Evolutionary conservation across 2,329 filamentous ascomycete species (phyloP), one percentile per base, ranked within the genome.

Genomic region (Beauveria asiatica): DNA sequence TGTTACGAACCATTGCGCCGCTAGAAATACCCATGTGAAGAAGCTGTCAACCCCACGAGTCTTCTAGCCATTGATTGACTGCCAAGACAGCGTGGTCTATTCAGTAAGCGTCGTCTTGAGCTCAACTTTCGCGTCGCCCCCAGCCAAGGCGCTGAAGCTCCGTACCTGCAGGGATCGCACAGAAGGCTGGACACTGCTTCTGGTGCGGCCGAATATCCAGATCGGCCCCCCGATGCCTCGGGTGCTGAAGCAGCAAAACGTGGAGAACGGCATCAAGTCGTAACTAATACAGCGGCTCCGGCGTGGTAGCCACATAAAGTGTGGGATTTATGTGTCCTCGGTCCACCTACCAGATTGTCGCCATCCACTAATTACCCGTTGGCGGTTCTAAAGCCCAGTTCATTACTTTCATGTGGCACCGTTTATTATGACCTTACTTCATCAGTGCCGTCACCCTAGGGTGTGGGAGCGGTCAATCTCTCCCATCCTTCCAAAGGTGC

Each of bases 181-280:
- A 23, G 30, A 49, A 37, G 30, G 45, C 21, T 27, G 45, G 54
- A 49, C 44, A 41, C 51, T 21, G 55, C 37, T 19, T 23, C 30
- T 51, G 56, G 13, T 11, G 33, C 33, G 45, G 39, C 52, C 39
- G 52, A 42, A 9, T 58, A 39, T 13, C 37, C 23, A 58, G 56
- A 51, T 58, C 56, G 56, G n/a, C 21, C 19, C 30, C 21, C 46
- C 48, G 56, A 58, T 58, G 56, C 48, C 25, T 58, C 55, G 39
- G 21, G 16, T 33, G 23, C 23, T 44, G 46, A 37, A 51, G 37
- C 23, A 27, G 10, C 37, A 44, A 45, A 51, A 58, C 39, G 37
- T 33, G 23, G 46, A 58, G 37, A 51, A 37, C 17, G 4, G 9
- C 27, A 25, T 19, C 3, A 33, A 33, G 41, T 46, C 25, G 25